Conservation (phyloP, 164 flowering plant genomes). For the Berberis vulgaris region DNA sequence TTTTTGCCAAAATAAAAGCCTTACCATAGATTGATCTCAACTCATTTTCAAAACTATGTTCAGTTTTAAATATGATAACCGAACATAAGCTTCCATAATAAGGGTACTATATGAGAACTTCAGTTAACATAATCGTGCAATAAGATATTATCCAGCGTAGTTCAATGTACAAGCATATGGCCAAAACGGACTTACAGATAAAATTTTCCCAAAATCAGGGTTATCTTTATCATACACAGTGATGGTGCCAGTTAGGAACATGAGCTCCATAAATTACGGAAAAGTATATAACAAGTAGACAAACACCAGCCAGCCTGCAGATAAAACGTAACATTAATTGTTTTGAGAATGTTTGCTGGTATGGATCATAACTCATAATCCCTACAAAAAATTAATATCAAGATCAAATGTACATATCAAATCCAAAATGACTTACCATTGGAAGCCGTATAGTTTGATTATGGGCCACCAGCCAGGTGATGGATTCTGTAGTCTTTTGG, state of each 20-base stretch:
- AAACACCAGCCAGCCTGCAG: slow-evolving; percentile 58
- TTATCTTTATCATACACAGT: slow-evolving; percentile 36
- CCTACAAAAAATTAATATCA: no score
- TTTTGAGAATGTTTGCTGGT: neutral
- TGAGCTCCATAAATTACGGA: slow-evolving; percentile 58
- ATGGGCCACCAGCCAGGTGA: slow-evolving; percentile 31
- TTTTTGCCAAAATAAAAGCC: no score
- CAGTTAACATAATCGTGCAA: no score
- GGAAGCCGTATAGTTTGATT: slow-evolving; percentile 52
- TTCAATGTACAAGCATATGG: no score
- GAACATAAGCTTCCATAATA: no score
- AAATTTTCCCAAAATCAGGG: slow-evolving; percentile 46
- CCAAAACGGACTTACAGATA: slow-evolving; percentile 39
- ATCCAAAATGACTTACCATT: slow-evolving; percentile 44
- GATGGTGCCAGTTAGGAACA: slow-evolving; percentile 85
- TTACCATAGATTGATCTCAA: no score
- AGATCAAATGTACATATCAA: neutral
- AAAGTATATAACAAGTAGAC: slow-evolving; percentile 48
- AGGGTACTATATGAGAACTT: no score
- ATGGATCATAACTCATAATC: no score
- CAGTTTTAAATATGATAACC: no score
- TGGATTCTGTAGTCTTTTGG: slow-evolving; percentile 26
- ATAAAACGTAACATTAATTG: neutral
- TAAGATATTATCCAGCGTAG: no score
- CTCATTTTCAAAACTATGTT: no score